Conservation (phyloP, 768 basidiomycete species). For the Lyophyllum shimeji region DNA sequence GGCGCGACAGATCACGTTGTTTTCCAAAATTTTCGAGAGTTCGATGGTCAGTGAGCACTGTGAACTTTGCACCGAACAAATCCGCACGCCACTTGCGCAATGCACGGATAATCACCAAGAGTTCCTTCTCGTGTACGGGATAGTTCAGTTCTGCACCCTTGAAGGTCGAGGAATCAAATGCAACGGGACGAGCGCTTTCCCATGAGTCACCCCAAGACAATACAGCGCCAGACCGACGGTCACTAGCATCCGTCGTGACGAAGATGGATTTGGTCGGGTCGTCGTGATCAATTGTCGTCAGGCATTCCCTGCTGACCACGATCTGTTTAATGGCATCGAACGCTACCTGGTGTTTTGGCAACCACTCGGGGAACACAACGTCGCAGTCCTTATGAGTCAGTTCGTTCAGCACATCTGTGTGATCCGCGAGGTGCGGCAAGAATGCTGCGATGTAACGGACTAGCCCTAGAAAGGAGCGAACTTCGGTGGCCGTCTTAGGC, state of each 20-base stretch:
- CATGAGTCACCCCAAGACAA: not conserved
- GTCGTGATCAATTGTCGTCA: slow-evolving; percentile 9
- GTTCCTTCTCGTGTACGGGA: not conserved
- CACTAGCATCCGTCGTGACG: slow-evolving; percentile 24
- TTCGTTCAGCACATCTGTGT: not conserved
- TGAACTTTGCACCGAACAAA: not conserved
- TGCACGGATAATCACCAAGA: not conserved
- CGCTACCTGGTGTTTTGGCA: slow-evolving; percentile 16
- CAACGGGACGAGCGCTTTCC: not conserved
- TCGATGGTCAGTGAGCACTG: not conserved
- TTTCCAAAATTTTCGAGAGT: not conserved
- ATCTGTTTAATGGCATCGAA: slow-evolving; percentile 29
- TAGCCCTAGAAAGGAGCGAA: slow-evolving; percentile 22
- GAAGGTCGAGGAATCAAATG: not conserved
- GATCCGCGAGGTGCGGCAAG: slow-evolving; percentile 20
- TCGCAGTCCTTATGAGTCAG: slow-evolving; percentile 17
- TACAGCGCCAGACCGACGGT: slow-evolving; percentile 24
- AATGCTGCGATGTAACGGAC: slow-evolving; percentile 22
- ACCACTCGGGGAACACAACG: slow-evolving; percentile 17
- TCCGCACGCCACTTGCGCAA: not conserved
- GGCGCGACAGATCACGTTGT: not conserved
- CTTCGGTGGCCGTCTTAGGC: slow-evolving; percentile 9
- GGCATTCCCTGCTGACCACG: slow-evolving; percentile 22
- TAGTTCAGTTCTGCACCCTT: not conserved
- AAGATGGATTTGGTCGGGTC: slow-evolving; percentile 23